Evolutionary conservation across 2,329 filamentous ascomycete genomes (phyloP), one percentile per base, ranked within the genome.

Genomic region (Aspergillus sp.): DNA sequence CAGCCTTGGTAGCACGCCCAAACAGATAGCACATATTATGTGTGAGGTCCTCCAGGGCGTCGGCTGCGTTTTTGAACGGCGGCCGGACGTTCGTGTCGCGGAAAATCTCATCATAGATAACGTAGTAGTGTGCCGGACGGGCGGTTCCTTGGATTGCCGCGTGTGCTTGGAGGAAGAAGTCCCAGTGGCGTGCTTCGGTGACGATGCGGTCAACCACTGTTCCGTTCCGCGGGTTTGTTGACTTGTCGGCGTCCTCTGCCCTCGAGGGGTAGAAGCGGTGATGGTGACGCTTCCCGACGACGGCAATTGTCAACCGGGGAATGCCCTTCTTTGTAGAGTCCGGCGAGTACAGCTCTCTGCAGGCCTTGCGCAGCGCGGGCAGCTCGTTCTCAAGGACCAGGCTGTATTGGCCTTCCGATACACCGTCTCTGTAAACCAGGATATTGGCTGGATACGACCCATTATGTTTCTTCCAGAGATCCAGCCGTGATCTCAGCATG

Each of bases 211-310:
- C 92, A 48, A 96, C 90, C 0, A 96, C 83, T 0, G 91, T 96
- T n/a, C 93, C 93, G 27, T 86, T 87, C 57, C 80, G 72, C 3
- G 88, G 83, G 65, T 96, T 96, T n/a, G 83, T 82, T 0, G 82
- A 86, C 6, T 75, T 77, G 59, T 82, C 81, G 0, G 80, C 79
- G 2, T 82, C 78, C 1, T 71, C 61, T 4, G 77, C 66, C 1
- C 78, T 73, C 0, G 87, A 88, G 0, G 91, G 90, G 69, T 89
- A 96, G 75, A 97, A 96, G 0, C 93, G 86, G 0, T 90, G 95
- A 66, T 96, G 89, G 64, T 97, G 92, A 1, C 93, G 84, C 76
- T 97, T 97, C 27, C 92, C 91, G 0, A 92, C 92, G 3, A 96
- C 81, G 40, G 96, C 79, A 52, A 96, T 83, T 0, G 88, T 82